A percentile compares a stretch with the other conserved stretches of the same genome.
These are phyloP conservation scores for Ceratocystis colombiana DNA, from an alignment of 2,329 filamentous ascomycete genomes.

Conservation along the genomic window DNA sequence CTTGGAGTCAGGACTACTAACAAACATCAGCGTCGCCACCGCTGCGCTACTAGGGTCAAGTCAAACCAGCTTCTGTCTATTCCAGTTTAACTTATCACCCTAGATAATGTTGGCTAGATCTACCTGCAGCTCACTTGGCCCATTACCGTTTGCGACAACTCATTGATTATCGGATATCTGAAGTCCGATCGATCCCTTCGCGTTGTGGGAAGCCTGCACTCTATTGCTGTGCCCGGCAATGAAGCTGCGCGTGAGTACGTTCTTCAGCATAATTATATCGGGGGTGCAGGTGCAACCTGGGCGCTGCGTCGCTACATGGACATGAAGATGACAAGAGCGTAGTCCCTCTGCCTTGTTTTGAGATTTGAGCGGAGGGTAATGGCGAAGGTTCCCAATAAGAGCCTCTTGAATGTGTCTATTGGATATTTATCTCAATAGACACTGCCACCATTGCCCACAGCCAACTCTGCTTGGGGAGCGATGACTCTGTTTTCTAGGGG, in stretches of 20 bases:
- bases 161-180: neutral
- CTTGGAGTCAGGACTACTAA: neutral
- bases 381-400: neutral
- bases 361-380: neutral
- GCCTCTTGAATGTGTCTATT: neutral
- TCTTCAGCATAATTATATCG: neutral
- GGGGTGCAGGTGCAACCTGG: too few relatives aligned
- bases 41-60: neutral
- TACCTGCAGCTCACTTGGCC: neutral
- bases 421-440: neutral
- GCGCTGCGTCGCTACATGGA: neutral
- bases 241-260: neutral
- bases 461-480: neutral
- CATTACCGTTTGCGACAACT: neutral
- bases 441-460: neutral
- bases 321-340: neutral
- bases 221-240: neutral
- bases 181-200: neutral
- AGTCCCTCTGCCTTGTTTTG: neutral
- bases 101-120: neutral
- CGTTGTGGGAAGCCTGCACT: neutral
- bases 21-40: neutral
- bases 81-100: neutral
- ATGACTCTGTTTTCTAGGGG: neutral
- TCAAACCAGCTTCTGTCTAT: too few relatives aligned